These are phyloP conservation scores for Epichloe baconii DNA, from an alignment of 2,329 filamentous ascomycete species.

Conservation along the genomic window DNA sequence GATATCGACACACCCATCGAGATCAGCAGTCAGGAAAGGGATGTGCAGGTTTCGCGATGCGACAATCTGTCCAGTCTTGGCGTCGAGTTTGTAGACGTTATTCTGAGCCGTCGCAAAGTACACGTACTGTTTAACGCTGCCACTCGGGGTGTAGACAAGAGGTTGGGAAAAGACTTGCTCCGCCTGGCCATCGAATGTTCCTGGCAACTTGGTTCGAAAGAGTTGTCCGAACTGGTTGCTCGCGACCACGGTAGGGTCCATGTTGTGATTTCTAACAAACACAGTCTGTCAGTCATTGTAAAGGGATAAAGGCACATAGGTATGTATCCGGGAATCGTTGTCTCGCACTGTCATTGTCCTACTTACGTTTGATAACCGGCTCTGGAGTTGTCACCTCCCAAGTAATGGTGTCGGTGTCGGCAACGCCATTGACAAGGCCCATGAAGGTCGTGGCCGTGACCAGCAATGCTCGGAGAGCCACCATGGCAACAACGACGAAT, in stretches of 20 bases:
- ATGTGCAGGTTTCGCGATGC: slow-evolving; percentile 31
- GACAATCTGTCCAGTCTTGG: slow-evolving; percentile 39
- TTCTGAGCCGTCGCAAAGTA: slow-evolving; percentile 45
- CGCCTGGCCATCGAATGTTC: slow-evolving; percentile 32
- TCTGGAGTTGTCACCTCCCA: slow-evolving; percentile 44
- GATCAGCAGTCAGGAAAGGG: slow-evolving; percentile 35
- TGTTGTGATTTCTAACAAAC: slow-evolving; percentile 39
- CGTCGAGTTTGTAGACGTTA: slow-evolving; percentile 43
- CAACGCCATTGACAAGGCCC: slow-evolving; percentile 23
- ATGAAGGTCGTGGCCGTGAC: slow-evolving; percentile 21
- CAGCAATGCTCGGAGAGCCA: slow-evolving; percentile 15
- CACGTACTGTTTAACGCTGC: slow-evolving; percentile 35
- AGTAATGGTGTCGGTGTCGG: slow-evolving; percentile 42
- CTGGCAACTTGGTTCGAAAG: slow-evolving; percentile 38
- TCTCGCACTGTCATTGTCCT: no score
- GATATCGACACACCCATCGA: slow-evolving; percentile 35
- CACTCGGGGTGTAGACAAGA: slow-evolving; percentile 33
- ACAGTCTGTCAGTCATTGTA: neutral
- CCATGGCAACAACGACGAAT: slow-evolving; percentile 10
- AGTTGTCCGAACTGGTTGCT: slow-evolving; percentile 42
- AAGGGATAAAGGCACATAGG: no score
- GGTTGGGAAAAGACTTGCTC: slow-evolving; percentile 43
- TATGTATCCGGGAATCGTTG: no score
- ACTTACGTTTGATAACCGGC: slow-evolving; percentile 39
- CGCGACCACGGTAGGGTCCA: slow-evolving; percentile 45